Base-by-base conservation (phyloP, 2,329 filamentous ascomycete genomes). In the Neocucurbitaria cava region DNA sequence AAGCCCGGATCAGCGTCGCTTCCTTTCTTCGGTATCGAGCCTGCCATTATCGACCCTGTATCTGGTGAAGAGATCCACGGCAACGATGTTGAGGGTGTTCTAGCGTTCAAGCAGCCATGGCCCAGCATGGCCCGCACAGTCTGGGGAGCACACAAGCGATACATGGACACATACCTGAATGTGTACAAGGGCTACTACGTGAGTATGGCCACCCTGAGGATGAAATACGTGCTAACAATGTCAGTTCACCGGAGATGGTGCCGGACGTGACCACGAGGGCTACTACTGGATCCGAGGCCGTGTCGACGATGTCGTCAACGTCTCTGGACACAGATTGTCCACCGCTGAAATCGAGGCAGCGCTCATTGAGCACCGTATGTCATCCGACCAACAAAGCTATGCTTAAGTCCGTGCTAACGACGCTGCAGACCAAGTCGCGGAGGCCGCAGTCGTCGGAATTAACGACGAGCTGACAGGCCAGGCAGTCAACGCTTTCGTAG, bases 281-380 rank as follows among this genome's bases (percentile, higher is more conserved):
- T 99, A 97, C 83, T 99, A 98, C 87, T 99, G 95, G 95, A 99
- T 99, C 76, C 91, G 95, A 59, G 95, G 95, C 63, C 92, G 95
- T 77, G 95, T 99, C 48, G 95, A 99, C 74, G 95, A 99, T 71
- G 95, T 99, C 39, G 94, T 99, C 77, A 99, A 99, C 78, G 95
- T 99, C 59, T 95, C 90, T 67, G 95, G 95, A 24, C 95, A 99
- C 79, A 89, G 95, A 76, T 84, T 99, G 59, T 98, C 94, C 15
- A 99, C 95, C 9, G 94, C 95, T 31, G 95, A 99, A 78, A 99
- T 99, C 63, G 95, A 99, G 80, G 95, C 95, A 24, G 95, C 95
- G 17, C 87, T 99, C 44, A 89, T 99, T 64, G 94, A 98, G 82
- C 93, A 98, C 77, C 84, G 82, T 85, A 79, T 49, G 78, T 71